Conservation (phyloP, 345 rosid genomes). For the Melaleuca alternifolia region DNA sequence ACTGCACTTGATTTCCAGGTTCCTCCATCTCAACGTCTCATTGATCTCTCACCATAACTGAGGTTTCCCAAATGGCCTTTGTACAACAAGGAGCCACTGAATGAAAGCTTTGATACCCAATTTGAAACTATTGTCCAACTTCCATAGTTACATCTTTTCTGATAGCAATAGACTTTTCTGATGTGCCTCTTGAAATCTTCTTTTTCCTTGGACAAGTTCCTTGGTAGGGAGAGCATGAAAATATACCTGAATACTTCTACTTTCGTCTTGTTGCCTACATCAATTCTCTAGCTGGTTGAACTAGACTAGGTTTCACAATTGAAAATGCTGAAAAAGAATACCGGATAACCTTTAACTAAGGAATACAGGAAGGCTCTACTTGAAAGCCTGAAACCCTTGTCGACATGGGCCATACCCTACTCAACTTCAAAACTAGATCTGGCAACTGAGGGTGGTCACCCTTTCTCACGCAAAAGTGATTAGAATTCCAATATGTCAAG, state of each 20-base stretch:
- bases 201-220: not conserved
- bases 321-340: not conserved
- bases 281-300: not conserved
- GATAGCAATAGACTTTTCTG: not conserved
- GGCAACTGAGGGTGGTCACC: not conserved
- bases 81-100: too few relatives aligned
- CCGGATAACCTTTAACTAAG: not conserved
- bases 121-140: too few relatives aligned
- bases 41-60: not conserved
- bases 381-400: not conserved
- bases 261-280: not conserved
- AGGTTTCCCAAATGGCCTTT: too few relatives aligned
- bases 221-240: not conserved
- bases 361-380: not conserved
- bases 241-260: not conserved
- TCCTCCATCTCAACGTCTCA: not conserved
- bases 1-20: not conserved
- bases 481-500: not conserved
- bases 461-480: not conserved
- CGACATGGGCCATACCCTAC: accelerated
- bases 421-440: not conserved
- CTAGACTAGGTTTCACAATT: not conserved
- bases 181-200: not conserved
- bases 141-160: not conserved
- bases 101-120: too few relatives aligned